Base-by-base conservation (phyloP, 192 early-diverging fungal species). In the Podila epigama region DNA sequence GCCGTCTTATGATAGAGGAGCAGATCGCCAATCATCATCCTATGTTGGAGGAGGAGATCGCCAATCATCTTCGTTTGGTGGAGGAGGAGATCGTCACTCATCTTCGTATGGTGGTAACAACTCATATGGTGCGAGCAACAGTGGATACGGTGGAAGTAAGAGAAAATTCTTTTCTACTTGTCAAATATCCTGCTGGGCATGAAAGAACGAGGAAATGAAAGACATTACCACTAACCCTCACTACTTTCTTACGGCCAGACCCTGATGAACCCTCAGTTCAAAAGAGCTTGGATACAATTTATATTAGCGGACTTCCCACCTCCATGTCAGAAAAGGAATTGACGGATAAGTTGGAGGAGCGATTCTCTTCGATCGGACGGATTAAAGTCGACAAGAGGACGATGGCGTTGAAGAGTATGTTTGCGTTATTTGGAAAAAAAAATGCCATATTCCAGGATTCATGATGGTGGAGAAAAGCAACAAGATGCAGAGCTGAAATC, bases 381-480 rank as follows among this genome's bases (percentile, higher is more conserved):
- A 87, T 93, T 59, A 93, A 92, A 78, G 86, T 70, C 5, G 91
- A 92, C 75, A 87, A 86, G 57, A 88, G 86, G 58, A 83, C 80
- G 5, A 61, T 61, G n/a, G 79, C 82, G 31, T 87, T 90, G 7
- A 93, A 90, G 53, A 89, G 86, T 87, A 82, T 54, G 79, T 3
- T 28, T 25, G 15, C 32, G n/a, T n/a, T n/a, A n/a, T n/a, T n/a
- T n/a, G n/a, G n/a, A n/a, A n/a, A n/a, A n/a, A n/a, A n/a, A n/a
- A n/a, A n/a, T n/a, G n/a, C n/a, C n/a, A n/a, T n/a, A n/a, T n/a
- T n/a, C n/a, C n/a, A n/a, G n/a, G n/a, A n/a, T n/a, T n/a, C n/a
- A n/a, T n/a, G n/a, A n/a, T n/a, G n/a, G n/a, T n/a, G n/a, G 22
- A 31, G 15, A 35, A 35, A 18, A 16, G 9, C 9, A 20, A 28